These are phyloP conservation scores for Murraya koenigii DNA, from an alignment of 345 rosid species.

Conservation along the genomic window DNA sequence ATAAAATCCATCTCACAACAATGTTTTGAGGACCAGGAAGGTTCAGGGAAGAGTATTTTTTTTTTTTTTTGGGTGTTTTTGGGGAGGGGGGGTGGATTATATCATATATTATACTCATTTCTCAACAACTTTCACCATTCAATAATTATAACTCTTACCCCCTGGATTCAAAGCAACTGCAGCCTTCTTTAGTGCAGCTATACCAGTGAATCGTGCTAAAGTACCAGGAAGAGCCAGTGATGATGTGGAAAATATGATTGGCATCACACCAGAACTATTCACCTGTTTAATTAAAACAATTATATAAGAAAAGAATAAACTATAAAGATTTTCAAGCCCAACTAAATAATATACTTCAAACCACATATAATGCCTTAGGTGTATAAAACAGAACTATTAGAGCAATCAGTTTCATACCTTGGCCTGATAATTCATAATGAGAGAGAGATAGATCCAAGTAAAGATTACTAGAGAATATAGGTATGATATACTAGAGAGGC, in stretches of 20 bases:
- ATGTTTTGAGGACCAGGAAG: not conserved
- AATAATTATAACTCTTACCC: constrained; percentile 42
- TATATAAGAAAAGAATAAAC: not conserved
- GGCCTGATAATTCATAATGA: no score
- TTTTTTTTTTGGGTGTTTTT: no score
- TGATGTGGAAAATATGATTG: constrained; percentile 95
- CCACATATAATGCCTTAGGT: not conserved
- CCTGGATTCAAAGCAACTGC: constrained; percentile 89
- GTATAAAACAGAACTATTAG: not conserved
- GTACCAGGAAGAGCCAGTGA: constrained; percentile 95
- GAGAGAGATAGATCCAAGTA: no score
- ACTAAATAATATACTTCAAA: not conserved
- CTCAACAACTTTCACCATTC: constrained; percentile 14
- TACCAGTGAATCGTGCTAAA: constrained; percentile 84
- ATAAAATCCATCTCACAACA: not conserved
- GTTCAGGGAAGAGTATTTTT: no score
- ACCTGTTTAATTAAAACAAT: constrained; percentile 42
- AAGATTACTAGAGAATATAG: no score
- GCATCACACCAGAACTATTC: constrained; percentile 97
- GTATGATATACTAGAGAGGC: no score
- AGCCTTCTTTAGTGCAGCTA: constrained; percentile 74
- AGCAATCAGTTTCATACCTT: not conserved
- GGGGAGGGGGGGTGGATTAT: no score
- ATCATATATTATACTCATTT: not conserved
- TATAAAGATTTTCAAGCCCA: not conserved